These are phyloP conservation scores for Sanghuangporus weigelae DNA, from an alignment of 1,284 basidiomycete genomes.

Conservation along the genomic window DNA sequence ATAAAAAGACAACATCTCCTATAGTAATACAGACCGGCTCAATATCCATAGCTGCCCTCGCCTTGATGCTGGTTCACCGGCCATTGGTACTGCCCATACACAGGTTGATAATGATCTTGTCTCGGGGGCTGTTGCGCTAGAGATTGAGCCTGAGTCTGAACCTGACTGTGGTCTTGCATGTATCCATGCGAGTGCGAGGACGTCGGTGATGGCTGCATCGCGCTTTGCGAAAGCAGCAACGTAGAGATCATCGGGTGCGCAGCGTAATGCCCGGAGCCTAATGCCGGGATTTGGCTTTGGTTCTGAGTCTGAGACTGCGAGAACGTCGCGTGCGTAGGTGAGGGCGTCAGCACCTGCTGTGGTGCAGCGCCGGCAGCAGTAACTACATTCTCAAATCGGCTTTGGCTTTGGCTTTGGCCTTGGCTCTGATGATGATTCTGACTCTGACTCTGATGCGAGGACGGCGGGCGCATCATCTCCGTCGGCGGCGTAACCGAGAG, in stretches of 20 bases:
- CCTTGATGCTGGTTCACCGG: neutral
- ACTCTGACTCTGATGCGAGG: neutral
- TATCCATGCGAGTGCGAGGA: neutral
- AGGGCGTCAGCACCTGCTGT: neutral
- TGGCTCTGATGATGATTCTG: neutral
- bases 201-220: neutral
- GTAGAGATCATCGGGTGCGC: neutral
- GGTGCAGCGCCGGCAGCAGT: no score
- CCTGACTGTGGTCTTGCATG: neutral
- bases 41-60: neutral
- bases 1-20: neutral
- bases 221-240: neutral
- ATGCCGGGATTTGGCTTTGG: neutral
- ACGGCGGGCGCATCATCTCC: neutral
- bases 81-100: neutral
- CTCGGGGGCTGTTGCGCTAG: neutral
- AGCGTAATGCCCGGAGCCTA: neutral
- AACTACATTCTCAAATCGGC: neutral
- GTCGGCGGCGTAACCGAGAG: conserved; percentile 13
- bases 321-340: neutral
- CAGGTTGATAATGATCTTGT: neutral
- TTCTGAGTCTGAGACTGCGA: neutral
- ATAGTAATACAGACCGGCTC: neutral
- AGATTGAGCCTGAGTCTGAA: neutral
- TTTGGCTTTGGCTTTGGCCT: neutral